Evolutionary conservation across 148 eudicot species (phyloP).

Genomic region (Arctostaphylos glauca): DNA sequence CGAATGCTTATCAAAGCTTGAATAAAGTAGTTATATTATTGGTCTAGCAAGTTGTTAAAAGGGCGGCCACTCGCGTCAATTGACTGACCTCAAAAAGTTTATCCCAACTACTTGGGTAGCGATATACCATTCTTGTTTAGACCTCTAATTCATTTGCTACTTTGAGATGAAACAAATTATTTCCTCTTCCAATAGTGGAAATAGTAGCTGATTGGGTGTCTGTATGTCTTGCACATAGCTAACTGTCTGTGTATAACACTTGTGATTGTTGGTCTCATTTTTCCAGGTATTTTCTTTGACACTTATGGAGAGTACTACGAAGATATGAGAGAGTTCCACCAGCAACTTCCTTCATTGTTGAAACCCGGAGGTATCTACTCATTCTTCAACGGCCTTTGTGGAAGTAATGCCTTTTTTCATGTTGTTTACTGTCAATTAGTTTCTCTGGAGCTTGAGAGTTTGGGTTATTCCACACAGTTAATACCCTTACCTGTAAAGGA

Average conservation of each 20-base stretch:
- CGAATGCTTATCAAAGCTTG: not conserved
- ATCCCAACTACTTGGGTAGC: not conserved
- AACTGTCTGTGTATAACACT: constrained; percentile 3
- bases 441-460: constrained; percentile 77
- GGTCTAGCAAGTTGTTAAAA: not conserved
- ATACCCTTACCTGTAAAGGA: constrained; percentile 84
- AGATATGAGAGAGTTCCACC: constrained; percentile 89
- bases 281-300: constrained; percentile 85
- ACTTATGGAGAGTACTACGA: constrained; percentile 95
- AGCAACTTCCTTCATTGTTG: constrained; percentile 71
- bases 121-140: not conserved
- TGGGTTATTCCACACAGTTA: constrained; percentile 82
- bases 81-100: not conserved
- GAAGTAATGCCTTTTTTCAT: constrained; percentile 87
- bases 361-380: constrained; percentile 90
- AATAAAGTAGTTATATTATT: not conserved
- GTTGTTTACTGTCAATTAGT: constrained; percentile 90
- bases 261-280: not conserved
- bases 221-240: not conserved
- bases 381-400: constrained; percentile 81
- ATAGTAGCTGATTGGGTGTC: not conserved
- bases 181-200: not conserved
- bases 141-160: not conserved
- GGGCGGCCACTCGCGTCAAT: not conserved
- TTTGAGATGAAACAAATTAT: not conserved